Conservation (phyloP, 768 basidiomycete species). For the Brasilioporus rufonigricans region DNA sequence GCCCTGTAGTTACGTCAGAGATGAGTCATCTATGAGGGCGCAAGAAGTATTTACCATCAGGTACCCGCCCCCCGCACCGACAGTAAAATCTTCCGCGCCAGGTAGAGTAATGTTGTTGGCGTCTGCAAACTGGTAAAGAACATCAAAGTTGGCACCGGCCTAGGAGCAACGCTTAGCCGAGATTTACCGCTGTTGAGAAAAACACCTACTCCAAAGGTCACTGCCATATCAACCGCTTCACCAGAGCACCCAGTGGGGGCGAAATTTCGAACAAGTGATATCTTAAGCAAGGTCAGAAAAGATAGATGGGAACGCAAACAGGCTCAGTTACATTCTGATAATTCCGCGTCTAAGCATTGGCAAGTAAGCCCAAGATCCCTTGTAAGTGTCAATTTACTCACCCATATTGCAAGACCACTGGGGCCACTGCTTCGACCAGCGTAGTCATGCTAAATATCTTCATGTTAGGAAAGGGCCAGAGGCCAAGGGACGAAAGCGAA, state of each 20-base stretch:
- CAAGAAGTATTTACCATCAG: background rate
- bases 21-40: background rate
- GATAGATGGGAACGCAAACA: background rate
- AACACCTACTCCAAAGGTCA: background rate
- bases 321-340: background rate
- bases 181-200: too few relatives aligned
- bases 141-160: background rate
- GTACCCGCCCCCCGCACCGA: background rate
- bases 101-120: background rate
- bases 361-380: background rate
- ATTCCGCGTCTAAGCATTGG: background rate
- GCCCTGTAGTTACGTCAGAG: background rate
- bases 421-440: background rate
- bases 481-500: background rate
- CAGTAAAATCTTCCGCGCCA: background rate
- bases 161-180: background rate
- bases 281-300: background rate
- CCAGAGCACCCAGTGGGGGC: background rate
- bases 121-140: background rate
- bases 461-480: background rate
- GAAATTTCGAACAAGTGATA: background rate
- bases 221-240: background rate
- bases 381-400: too few relatives aligned
- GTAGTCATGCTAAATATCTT: background rate
- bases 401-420: background rate